These are phyloP conservation scores for Penicillium sp. DNA, from an alignment of 2,329 filamentous ascomycete species.

Conservation along the genomic window DNA sequence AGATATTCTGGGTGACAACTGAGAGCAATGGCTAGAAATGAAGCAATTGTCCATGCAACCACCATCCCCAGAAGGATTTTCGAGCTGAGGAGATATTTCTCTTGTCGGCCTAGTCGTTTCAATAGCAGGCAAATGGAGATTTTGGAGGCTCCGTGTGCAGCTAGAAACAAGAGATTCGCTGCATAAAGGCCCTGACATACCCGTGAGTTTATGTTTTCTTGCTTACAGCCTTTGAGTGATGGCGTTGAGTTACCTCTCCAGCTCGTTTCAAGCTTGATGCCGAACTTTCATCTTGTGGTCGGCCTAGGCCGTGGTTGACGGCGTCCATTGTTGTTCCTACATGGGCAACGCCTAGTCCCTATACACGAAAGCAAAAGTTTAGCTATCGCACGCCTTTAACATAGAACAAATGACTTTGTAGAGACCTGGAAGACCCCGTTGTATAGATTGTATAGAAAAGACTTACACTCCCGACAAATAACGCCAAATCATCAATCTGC, in stretches of 20 bases:
- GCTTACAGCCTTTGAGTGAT: too few relatives aligned
- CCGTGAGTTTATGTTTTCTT: too few relatives aligned
- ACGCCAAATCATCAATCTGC: conserved; percentile 22
- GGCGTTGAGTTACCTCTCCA: background rate
- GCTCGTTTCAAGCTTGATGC: background rate
- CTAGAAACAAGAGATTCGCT: conserved; percentile 27
- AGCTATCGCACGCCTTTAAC: too few relatives aligned
- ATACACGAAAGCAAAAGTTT: background rate
- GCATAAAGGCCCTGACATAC: conserved; percentile 7
- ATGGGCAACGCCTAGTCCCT: conserved; percentile 24
- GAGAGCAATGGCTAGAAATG: background rate
- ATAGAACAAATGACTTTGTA: too few relatives aligned
- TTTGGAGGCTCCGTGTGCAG: conserved; percentile 29
- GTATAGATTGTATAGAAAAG: background rate
- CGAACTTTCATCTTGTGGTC: conserved; percentile 13
- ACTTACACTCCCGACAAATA: conserved; percentile 18
- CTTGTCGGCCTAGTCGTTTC: conserved; percentile 24
- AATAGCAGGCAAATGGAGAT: conserved; percentile 29
- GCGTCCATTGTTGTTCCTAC: conserved; percentile 23
- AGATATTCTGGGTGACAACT: background rate
- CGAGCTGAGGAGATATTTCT: conserved; percentile 12
- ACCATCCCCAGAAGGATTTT: background rate
- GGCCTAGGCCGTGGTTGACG: conserved; percentile 26
- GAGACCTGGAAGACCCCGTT: background rate
- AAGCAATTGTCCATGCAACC: background rate